Conservation (phyloP, 768 basidiomycete species). For the Naganishia randhawae region DNA sequence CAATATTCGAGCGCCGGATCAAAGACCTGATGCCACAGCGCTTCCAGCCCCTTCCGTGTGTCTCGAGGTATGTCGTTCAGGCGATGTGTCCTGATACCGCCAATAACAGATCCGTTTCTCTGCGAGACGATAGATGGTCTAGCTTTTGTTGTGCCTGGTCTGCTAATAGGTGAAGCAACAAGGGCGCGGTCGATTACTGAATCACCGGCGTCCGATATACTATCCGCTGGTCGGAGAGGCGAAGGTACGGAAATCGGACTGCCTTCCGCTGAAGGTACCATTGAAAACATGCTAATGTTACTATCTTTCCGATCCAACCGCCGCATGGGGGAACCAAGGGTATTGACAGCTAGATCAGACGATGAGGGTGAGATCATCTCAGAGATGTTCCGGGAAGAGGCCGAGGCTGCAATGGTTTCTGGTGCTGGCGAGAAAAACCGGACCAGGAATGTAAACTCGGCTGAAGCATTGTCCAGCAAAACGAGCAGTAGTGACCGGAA, state of each 20-base stretch:
- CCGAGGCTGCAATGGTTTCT: neutral
- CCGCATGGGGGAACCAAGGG: neutral
- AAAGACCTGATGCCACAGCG: slow-evolving; percentile 85
- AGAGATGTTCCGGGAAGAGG: neutral
- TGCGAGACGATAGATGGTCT: neutral
- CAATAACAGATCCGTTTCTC: slow-evolving; percentile 16
- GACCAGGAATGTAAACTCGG: slow-evolving; percentile 83
- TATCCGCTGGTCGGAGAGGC: slow-evolving; percentile 6
- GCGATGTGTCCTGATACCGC: slow-evolving; percentile 22
- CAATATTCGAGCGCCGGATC: slow-evolving; percentile 86
- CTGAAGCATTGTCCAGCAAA: slow-evolving; percentile 88
- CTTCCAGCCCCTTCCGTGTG: slow-evolving; percentile 52
- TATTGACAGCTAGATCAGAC: neutral
- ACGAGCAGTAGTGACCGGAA: slow-evolving; percentile 81
- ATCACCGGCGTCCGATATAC: slow-evolving; percentile 20
- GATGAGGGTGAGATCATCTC: neutral
- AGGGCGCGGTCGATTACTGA: neutral
- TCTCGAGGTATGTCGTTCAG: slow-evolving; percentile 44
- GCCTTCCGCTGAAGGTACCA: neutral
- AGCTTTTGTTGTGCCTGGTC: neutral
- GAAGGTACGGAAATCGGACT: slow-evolving; percentile 5
- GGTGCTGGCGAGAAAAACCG: slow-evolving; percentile 65
- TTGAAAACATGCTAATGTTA: slow-evolving; percentile 13
- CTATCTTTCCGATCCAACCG: slow-evolving; percentile 7
- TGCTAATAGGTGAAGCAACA: neutral